Percentiles rank a stretch among this genome's conserved stretches.
Conservation (phyloP, 257 asterid genomes). For the Solanum paucissectum region DNA sequence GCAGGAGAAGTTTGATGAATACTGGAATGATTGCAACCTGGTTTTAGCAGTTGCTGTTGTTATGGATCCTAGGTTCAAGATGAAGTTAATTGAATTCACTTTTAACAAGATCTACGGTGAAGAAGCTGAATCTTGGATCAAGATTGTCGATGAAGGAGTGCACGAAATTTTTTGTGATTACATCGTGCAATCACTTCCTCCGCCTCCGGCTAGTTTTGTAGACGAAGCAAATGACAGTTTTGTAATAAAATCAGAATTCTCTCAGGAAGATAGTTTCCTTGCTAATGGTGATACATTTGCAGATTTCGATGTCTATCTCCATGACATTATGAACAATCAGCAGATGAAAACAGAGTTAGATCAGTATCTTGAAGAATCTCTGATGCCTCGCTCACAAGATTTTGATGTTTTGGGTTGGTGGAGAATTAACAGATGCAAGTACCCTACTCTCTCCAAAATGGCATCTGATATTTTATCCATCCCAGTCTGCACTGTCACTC, state of each 20-base stretch:
- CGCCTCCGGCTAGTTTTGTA: slow-evolving; percentile 17
- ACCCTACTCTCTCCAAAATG: slow-evolving; percentile 60
- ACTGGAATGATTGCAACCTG: slow-evolving; percentile 51
- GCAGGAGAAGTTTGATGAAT: slow-evolving; percentile 31
- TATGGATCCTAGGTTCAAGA: slow-evolving; percentile 70
- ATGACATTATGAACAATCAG: slow-evolving; percentile 31
- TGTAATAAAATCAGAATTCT: slow-evolving; percentile 18
- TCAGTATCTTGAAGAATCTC: slow-evolving; percentile 45
- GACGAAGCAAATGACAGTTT: slow-evolving; percentile 22
- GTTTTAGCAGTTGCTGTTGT: slow-evolving; percentile 58
- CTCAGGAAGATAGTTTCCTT: slow-evolving; percentile 24
- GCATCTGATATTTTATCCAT: slow-evolving; percentile 69
- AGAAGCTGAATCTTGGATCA: slow-evolving; percentile 27
- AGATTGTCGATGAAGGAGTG: slow-evolving; percentile 37
- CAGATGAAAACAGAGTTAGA: slow-evolving; percentile 51
- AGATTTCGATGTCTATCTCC: slow-evolving; percentile 41
- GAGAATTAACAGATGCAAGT: slow-evolving; percentile 37
- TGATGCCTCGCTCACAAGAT: slow-evolving; percentile 54
- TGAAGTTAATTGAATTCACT: slow-evolving; percentile 43
- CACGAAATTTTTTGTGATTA: slow-evolving; percentile 39
- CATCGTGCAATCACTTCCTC: slow-evolving; percentile 24
- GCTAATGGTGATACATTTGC: slow-evolving; percentile 25
- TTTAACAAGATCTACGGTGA: slow-evolving; percentile 42
- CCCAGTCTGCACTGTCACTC: slow-evolving; percentile 46
- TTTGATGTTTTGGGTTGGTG: slow-evolving; percentile 92